Base-by-base conservation (phyloP, 2,329 filamentous ascomycete species). In the Elsinoe necatrix region DNA sequence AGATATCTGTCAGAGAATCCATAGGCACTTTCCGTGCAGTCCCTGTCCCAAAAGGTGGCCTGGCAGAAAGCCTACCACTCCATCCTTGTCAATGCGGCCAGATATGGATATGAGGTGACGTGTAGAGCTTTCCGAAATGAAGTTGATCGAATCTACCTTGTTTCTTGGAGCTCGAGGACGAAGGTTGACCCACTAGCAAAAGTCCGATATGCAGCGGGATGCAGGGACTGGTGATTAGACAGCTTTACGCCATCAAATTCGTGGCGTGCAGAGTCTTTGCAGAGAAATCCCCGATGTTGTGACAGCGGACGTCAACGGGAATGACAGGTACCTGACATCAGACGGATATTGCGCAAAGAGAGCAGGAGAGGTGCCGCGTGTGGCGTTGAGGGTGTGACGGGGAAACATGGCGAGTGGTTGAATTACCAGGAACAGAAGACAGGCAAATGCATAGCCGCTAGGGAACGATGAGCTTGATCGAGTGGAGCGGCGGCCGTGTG, bases 361-460 rank as follows among this genome's bases (percentile, higher is more conserved):
- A 18, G 7, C 16, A 31, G 25, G 16, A 50, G 25, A 31, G 45
- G 23, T 25, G 45, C 18, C 25, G 18, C 11, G 18, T 52, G 48
- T 52, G 48, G 48, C 48, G 48, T 52, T 52, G 48, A 39, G 31
- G 31, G 34, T 37, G 48, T 52, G 48, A 52, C 48, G 12, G 34
- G 31, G 48, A 37, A 52, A 23, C n/a, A 29, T 52, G 48, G 48
- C 48, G 48, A 52, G 31, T 52, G 48, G 48, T 52, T 52, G 48
- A 52, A 52, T 18, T 18, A 52, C 48, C 48, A 52, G 48, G 31
- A 29, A 37, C 27, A 39, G 25, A 27, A 23, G 20, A 27, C 16
- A 6, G 29, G n/a, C 3, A 25, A 12, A 39, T 37, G 31, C 29
- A 14, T 21, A n/a, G 48, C 18, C 29, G 34, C 25, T 37, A 37